Evolutionary conservation across 306 rosid genomes (phyloP).

Genomic region (Vachellia pachyceras): DNA sequence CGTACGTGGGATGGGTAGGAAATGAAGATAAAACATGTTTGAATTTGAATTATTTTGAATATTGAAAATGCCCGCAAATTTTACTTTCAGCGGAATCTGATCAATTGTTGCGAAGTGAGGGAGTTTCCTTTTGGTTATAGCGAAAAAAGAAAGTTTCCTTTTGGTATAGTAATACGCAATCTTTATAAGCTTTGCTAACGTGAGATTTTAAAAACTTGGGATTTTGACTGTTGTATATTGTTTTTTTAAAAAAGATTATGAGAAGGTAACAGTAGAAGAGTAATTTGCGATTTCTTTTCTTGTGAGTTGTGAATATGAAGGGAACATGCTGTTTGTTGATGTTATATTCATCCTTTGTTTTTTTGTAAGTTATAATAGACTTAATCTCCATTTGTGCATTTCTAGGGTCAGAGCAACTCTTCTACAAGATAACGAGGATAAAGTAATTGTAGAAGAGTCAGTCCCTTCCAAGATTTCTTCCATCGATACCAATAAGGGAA

Average conservation of each 20-base stretch:
- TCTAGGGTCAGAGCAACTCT: slow-evolving; percentile 65
- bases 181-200: background rate
- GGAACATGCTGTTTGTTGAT: background rate
- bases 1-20: background rate
- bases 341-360: background rate
- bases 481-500: slow-evolving; percentile 36
- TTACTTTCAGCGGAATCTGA: background rate
- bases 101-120: background rate
- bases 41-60: background rate
- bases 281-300: slow-evolving; percentile 1
- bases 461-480: slow-evolving; percentile 59
- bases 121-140: background rate
- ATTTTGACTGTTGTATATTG: background rate
- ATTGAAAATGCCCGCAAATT: background rate
- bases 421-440: slow-evolving; percentile 70
- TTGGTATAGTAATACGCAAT: background rate
- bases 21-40: background rate
- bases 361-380: background rate
- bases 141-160: background rate
- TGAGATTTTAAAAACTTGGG: background rate
- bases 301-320: slow-evolving; percentile 7
- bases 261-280: background rate
- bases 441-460: slow-evolving; percentile 61
- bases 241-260: background rate
- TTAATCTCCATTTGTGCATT: slow-evolving; percentile 3